Percentiles rank a stretch among this genome's conserved stretches.
These are phyloP conservation scores for Plasmodium inui DNA, from an alignment of 169 alveolate genomes.

Conservation along the genomic window DNA sequence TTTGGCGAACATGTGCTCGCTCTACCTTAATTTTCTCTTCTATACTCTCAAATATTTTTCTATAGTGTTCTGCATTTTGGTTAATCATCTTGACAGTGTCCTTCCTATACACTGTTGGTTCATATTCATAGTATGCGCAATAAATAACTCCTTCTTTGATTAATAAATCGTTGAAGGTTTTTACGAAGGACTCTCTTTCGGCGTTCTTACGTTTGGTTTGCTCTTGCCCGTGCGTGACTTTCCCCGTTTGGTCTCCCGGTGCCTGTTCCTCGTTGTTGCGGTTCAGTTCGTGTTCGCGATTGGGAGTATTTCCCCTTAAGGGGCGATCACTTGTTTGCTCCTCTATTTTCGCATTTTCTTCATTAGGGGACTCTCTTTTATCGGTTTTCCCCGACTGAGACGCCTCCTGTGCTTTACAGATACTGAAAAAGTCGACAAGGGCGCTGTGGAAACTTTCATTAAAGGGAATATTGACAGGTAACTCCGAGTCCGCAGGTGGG, in stretches of 20 bases:
- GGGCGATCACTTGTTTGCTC: neutral
- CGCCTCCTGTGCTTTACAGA: neutral
- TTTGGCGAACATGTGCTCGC: neutral
- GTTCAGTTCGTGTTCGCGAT: neutral
- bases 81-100: constrained; percentile 59
- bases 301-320: neutral
- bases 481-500: neutral
- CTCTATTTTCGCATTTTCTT: neutral
- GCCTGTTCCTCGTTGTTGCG: neutral
- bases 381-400: neutral
- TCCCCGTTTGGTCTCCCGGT: neutral
- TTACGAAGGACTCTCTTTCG: neutral
- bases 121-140: constrained; percentile 66
- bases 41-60: constrained; percentile 46
- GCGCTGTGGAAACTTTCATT: constrained; percentile 7
- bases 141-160: constrained; percentile 64
- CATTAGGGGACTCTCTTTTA: neutral
- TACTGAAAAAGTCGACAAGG: neutral
- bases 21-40: neutral
- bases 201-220: neutral
- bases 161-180: constrained; percentile 38
- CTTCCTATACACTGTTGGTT: constrained; percentile 53
- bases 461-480: constrained; percentile 9
- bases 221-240: neutral
- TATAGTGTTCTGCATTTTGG: constrained; percentile 27